Base-by-base conservation (phyloP, 1,284 basidiomycete genomes). In the Leccinum subrobustum region DNA sequence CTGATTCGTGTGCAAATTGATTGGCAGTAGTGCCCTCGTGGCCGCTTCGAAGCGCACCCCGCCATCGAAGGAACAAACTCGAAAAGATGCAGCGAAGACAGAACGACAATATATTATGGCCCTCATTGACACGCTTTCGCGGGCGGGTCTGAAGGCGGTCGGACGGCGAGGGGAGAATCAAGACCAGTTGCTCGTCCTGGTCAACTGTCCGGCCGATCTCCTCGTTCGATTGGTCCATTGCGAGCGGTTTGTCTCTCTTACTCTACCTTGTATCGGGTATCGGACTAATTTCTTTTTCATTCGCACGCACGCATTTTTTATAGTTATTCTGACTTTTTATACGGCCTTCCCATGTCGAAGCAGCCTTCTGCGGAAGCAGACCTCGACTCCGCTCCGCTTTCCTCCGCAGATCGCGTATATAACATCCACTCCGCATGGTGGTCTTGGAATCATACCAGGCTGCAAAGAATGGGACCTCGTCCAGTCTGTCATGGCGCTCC, bases 171-270 rank as follows among this genome's bases (percentile, higher is more conserved):
- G 91, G 12, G 88, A 89, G 67, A 81, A 83, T 11, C 80, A 89
- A 57, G 89, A 91, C 5, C 89, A 96, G 67, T 73, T 96, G 3
- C 81, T 96, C 55, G 78, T 97, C 3, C 87, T 97, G 63, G 83
- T 97, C 14, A 81, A 81, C n/a, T 92, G 90, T 61, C 85, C 88
- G 0, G 78, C 83, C 48, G 77, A 78, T 44, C 82, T 87, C 59
- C 76, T 96, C 9, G 72, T 81, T 37, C 82, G 83, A 57, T 81
- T 96, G 12, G 83, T 90, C 1, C 84, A 86, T 63, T 79, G 85
- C 39, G 94, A 96, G 77, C 78, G 87, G 93, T 93, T 67, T 72
- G 88, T 77, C 25, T n/a, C 2, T n/a, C 23, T 51, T 27, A 6
- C 14, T 51, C 25, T 51, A 1, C 12, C 9, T 51, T 51, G 44